A percentile compares a stretch with the other conserved stretches of the same genome.
These are phyloP conservation scores for Mucor irregularis DNA, from an alignment of 371 early-diverging fungal species.

Conservation along the genomic window DNA sequence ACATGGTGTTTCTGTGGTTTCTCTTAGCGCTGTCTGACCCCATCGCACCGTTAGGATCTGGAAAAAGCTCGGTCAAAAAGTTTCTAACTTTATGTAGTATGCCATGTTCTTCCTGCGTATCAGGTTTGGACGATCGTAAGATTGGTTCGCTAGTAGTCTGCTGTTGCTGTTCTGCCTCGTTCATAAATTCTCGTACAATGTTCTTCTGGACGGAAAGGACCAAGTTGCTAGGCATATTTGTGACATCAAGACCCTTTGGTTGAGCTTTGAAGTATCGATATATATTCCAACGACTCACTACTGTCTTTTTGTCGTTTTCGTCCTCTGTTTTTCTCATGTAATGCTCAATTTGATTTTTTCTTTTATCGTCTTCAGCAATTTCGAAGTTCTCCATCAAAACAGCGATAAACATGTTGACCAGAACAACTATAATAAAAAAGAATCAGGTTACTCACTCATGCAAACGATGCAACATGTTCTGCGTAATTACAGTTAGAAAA, in stretches of 20 bases:
- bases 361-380: constrained; percentile 60
- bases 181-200: constrained; percentile 53
- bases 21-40: neutral
- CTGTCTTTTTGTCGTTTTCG: constrained; percentile 39
- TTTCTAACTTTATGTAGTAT: constrained; percentile 2
- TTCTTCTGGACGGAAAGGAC: constrained; percentile 52
- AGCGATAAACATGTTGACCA: constrained; percentile 68
- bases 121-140: neutral
- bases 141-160: neutral
- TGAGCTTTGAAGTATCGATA: constrained; percentile 55
- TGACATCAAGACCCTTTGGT: constrained; percentile 49
- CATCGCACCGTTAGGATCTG: neutral
- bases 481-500: constrained; percentile 74
- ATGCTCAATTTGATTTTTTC: constrained; percentile 53
- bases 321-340: constrained; percentile 46
- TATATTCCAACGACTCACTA: constrained; percentile 52
- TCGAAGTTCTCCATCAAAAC: constrained; percentile 72
- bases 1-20: constrained; percentile 6
- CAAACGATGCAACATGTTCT: too few relatives aligned
- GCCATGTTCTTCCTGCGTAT: neutral
- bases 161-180: constrained; percentile 17
- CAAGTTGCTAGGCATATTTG: constrained; percentile 39
- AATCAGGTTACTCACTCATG: neutral
- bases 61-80: constrained; percentile 10
- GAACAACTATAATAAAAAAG: constrained; percentile 35